phyloP scores from a whole-genome alignment of 805 yeast genomes.

The Ogataea henricii region DNA sequence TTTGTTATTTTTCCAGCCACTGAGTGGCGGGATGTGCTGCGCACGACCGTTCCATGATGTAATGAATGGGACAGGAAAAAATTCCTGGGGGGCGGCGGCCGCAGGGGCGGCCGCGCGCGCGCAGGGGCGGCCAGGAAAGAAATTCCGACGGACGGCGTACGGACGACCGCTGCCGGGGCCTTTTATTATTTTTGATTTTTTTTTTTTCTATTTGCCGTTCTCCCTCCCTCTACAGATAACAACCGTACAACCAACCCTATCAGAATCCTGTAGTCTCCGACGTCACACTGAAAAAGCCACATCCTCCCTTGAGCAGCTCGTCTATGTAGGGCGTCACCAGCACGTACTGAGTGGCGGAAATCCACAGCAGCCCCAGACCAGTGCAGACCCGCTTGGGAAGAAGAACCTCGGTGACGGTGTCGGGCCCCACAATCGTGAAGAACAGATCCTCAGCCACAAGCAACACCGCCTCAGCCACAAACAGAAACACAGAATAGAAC shows the following conservation, averaged over 20 bases:
- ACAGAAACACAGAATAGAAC: constrained; percentile 4
- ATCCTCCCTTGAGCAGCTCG: constrained; percentile 10
- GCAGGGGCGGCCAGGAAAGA: background rate
- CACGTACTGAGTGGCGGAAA: background rate
- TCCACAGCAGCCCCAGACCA: constrained; percentile 2
- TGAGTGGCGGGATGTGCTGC: background rate
- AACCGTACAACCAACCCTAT: too few species aligned
- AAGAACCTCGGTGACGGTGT: background rate
- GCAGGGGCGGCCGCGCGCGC: too few species aligned
- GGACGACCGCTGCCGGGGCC: too few species aligned
- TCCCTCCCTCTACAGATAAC: background rate
- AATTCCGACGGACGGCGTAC: too few species aligned
- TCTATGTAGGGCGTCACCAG: constrained; percentile 6
- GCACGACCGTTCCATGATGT: constrained; percentile 6
- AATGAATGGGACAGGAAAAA: background rate
- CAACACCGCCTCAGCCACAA: constrained; percentile 6
- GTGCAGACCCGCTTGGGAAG: background rate
- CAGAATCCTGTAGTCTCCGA: too few species aligned
- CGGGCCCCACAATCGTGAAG: background rate
- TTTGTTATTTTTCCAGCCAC: constrained; percentile 4
- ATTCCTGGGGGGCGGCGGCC: background rate
- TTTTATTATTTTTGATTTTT: too few species aligned
- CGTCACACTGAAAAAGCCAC: background rate
- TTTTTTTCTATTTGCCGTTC: too few species aligned
- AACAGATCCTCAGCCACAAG: constrained; percentile 6